Percentiles rank a stretch among this genome's conserved stretches.
These are phyloP conservation scores for Talaromyces sp. DNA, from an alignment of 2,329 filamentous ascomycete species.

Conservation along the genomic window DNA sequence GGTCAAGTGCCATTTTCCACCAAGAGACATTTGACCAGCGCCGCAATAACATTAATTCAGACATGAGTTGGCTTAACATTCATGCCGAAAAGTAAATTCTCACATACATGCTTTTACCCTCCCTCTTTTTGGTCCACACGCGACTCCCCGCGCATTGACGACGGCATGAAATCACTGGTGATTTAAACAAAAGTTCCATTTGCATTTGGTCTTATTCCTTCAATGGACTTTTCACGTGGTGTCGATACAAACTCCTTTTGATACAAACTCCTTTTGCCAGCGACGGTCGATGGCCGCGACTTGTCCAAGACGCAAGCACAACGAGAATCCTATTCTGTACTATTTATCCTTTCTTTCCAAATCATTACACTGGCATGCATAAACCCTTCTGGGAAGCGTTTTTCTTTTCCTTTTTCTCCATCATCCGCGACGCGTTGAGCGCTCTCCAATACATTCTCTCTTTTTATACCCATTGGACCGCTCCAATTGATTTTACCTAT, in stretches of 20 bases:
- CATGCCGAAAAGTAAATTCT: constrained; percentile 5
- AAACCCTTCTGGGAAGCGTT: neutral
- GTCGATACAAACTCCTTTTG: neutral
- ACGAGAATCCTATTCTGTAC: neutral
- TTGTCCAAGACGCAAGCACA: neutral
- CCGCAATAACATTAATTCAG: constrained; percentile 26
- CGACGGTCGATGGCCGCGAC: neutral
- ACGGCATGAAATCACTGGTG: neutral
- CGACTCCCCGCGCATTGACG: neutral
- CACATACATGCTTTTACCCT: neutral
- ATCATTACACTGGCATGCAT: neutral
- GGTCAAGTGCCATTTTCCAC: constrained; percentile 29
- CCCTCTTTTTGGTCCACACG: neutral
- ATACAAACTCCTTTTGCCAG: neutral
- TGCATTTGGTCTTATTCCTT: neutral
- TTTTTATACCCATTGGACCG: neutral
- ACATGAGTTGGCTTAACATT: constrained; percentile 41
- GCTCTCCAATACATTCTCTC: neutral
- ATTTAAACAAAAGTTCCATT: neutral
- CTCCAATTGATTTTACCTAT: neutral
- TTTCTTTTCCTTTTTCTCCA: neutral
- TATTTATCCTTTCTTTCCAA: neutral
- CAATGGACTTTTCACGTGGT: neutral
- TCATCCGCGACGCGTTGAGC: neutral
- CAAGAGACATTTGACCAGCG: constrained; percentile 20